Percentiles rank a stretch among this genome's conserved stretches.
phyloP scores from a whole-genome alignment of 108 stramenopile genomes.

The Pinguiococcus pyrenoidosus region DNA sequence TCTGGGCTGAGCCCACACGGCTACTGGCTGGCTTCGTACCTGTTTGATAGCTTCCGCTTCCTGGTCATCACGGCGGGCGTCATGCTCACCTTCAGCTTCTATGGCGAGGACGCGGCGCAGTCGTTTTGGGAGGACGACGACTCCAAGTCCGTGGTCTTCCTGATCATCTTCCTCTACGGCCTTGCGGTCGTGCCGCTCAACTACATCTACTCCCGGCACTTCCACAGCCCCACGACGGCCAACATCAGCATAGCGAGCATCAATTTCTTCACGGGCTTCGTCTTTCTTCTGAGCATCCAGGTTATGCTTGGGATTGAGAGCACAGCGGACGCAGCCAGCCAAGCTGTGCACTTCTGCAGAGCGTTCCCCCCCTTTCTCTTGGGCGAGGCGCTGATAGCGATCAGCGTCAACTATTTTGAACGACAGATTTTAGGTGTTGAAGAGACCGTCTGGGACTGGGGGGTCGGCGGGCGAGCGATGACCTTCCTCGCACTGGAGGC shows the following conservation, averaged over 20 bases:
- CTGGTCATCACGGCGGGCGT: slow-evolving; percentile 17
- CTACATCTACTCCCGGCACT: slow-evolving; percentile 39
- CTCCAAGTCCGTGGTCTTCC: slow-evolving; percentile 17
- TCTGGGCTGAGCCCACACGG: slow-evolving; percentile 32
- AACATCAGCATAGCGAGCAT: slow-evolving; percentile 41
- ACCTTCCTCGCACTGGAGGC: too few species aligned
- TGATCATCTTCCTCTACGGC: slow-evolving; percentile 29
- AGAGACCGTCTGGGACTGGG: too few species aligned
- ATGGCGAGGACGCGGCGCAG: slow-evolving; percentile 21
- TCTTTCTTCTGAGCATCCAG: slow-evolving; percentile 33
- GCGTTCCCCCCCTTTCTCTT: slow-evolving; percentile 46
- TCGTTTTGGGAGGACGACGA: not conserved
- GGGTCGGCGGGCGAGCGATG: too few species aligned
- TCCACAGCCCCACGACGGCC: slow-evolving; percentile 37
- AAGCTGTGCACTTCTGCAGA: slow-evolving; percentile 33
- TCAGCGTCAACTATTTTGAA: slow-evolving; percentile 19
- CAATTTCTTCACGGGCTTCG: slow-evolving; percentile 47
- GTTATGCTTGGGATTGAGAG: slow-evolving; percentile 21
- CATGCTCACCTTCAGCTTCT: slow-evolving; percentile 12
- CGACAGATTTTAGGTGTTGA: too few species aligned
- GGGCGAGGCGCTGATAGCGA: slow-evolving; percentile 39
- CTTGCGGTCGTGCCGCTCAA: slow-evolving; percentile 35
- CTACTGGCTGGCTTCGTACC: slow-evolving; percentile 32
- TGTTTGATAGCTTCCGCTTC: slow-evolving; percentile 31
- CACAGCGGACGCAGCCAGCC: slow-evolving; percentile 15